Evolutionary conservation across 2,329 filamentous ascomycete genomes (phyloP).

Genomic region (Rhinocladiella mackenziei): DNA sequence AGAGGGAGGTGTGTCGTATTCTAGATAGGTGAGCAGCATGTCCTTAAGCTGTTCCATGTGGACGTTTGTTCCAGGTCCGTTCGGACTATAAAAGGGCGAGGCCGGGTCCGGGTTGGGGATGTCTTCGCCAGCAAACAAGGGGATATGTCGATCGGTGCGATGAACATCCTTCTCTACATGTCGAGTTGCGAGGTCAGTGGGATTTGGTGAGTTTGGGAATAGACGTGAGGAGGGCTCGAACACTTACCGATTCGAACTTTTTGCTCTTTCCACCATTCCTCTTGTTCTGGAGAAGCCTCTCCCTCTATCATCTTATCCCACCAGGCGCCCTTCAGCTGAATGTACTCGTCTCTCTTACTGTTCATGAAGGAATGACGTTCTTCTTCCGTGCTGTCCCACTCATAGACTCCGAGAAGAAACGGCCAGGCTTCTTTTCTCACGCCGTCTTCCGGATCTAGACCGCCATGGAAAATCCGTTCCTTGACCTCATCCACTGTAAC

Average conservation of each 20-base stretch:
- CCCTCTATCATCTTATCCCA: constrained; percentile 90
- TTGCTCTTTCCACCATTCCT: constrained; percentile 97
- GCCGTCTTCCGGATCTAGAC: constrained; percentile 80
- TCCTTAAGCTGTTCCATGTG: constrained; percentile 99
- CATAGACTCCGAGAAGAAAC: constrained; percentile 84
- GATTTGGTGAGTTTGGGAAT: constrained; percentile 42
- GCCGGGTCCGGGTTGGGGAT: constrained; percentile 94
- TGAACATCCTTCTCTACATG: constrained; percentile 94
- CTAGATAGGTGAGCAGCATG: constrained; percentile 97
- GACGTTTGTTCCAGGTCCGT: constrained; percentile 88
- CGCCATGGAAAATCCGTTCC: constrained; percentile 94
- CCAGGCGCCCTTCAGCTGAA: constrained; percentile 89
- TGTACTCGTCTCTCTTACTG: constrained; percentile 85
- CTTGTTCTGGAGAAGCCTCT: constrained; percentile 71
- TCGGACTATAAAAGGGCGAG: constrained; percentile 85
- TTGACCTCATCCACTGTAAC: constrained; percentile 90
- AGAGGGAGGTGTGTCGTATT: constrained; percentile 64
- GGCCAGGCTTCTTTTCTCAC: constrained; percentile 96
- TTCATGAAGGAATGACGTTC: constrained; percentile 80
- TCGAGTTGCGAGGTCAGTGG: constrained; percentile 44
- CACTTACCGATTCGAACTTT: constrained; percentile 81
- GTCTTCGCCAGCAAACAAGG: constrained; percentile 94
- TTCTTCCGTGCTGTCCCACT: constrained; percentile 85
- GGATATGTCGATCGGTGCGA: constrained; percentile 87
- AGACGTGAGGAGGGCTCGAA: constrained; percentile 4